These are phyloP conservation scores for Chalaropsis thielavioides DNA, from an alignment of 2,329 filamentous ascomycete species.

Conservation along the genomic window DNA sequence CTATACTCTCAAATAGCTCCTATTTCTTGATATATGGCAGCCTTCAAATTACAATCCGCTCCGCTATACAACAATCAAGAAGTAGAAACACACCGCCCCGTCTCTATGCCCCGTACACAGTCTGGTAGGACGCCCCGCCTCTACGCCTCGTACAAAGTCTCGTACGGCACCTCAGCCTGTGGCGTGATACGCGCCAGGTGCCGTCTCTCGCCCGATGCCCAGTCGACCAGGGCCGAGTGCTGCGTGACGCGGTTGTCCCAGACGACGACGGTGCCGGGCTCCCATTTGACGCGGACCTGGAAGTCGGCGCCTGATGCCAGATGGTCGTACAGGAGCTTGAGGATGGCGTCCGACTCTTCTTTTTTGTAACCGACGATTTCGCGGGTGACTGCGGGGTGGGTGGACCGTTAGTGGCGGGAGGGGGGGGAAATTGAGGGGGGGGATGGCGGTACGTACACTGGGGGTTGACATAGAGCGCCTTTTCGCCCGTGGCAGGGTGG, in stretches of 20 bases:
- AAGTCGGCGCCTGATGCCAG: slow-evolving; percentile 43
- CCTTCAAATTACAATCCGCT: too few species aligned
- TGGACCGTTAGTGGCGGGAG: background rate
- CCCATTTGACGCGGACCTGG: slow-evolving; percentile 53
- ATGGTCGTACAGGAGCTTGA: slow-evolving; percentile 54
- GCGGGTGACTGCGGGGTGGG: slow-evolving; percentile 47
- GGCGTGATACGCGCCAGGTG: slow-evolving; percentile 73
- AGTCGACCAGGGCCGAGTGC: slow-evolving; percentile 69
- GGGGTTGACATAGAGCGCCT: slow-evolving; percentile 68
- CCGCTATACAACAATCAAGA: too few species aligned
- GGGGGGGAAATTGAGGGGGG: too few species aligned
- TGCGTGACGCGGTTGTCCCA: slow-evolving; percentile 76
- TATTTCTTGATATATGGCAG: too few species aligned
- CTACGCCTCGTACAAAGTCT: slow-evolving; percentile 18
- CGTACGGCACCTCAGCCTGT: slow-evolving; percentile 54
- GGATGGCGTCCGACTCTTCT: slow-evolving; percentile 64
- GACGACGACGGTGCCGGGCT: slow-evolving; percentile 63
- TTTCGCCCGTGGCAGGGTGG: slow-evolving; percentile 71
- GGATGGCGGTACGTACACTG: slow-evolving; percentile 46
- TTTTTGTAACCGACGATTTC: slow-evolving; percentile 72
- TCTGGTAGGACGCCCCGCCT: too few species aligned
- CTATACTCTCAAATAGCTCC: too few species aligned
- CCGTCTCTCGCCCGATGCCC: slow-evolving; percentile 62
- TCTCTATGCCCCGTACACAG: too few species aligned
- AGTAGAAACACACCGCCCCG: too few species aligned